A percentile compares a stretch with the other conserved stretches of the same genome.
Conservation (phyloP, 2,329 filamentous ascomycete species). For the Leptoxyphium fumago region DNA sequence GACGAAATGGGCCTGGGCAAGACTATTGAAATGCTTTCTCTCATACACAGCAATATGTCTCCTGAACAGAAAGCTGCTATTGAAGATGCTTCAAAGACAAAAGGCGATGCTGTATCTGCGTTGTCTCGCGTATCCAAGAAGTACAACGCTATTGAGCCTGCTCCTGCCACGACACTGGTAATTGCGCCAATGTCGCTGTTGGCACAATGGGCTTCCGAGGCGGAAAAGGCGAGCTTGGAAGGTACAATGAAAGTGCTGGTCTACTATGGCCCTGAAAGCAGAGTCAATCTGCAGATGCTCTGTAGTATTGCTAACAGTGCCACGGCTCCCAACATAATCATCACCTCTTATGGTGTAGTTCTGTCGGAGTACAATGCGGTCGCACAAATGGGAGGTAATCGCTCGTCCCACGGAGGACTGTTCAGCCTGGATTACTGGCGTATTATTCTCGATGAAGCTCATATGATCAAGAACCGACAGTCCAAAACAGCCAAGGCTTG, state of each 20-base stretch:
- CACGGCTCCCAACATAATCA: conserved; percentile 74
- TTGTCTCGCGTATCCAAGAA: conserved; percentile 48
- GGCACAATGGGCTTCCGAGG: conserved; percentile 95
- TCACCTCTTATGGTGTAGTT: conserved; percentile 87
- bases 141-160: conserved; percentile 45
- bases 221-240: conserved; percentile 72
- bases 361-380: conserved; percentile 79
- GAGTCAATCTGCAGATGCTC: conserved; percentile 62
- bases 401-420: conserved; percentile 49
- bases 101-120: conserved; percentile 37
- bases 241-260: conserved; percentile 73
- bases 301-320: conserved; percentile 61
- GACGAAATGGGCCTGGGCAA: conserved; percentile 98
- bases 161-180: conserved; percentile 82
- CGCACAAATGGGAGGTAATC: conserved; percentile 49
- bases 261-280: conserved; percentile 75
- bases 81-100: conserved; percentile 10
- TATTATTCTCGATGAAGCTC: conserved; percentile 87
- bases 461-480: conserved; percentile 72
- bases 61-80: conserved; percentile 17
- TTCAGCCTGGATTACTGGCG: conserved; percentile 93
- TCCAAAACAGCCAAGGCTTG: conserved; percentile 93
- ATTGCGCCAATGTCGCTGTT: conserved; percentile 94
- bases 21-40: conserved; percentile 94
- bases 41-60: conserved; percentile 72